phyloP scores from a whole-genome alignment of 352 stramenopile species.

The Globisporangium barbulae region DNA sequence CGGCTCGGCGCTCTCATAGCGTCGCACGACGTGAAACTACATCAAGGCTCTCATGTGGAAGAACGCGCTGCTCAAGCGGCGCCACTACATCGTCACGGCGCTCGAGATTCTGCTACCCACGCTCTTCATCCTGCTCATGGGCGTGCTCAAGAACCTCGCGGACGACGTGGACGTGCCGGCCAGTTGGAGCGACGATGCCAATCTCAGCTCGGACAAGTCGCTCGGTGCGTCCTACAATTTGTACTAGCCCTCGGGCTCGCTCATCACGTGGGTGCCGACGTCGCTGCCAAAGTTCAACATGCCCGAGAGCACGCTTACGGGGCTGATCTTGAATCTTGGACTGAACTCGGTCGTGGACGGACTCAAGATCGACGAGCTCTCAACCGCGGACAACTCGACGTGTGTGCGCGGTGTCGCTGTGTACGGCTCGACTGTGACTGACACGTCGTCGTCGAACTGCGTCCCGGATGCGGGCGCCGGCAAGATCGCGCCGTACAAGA shows the following conservation, averaged over 20 bases:
- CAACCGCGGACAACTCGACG: conserved; percentile 20
- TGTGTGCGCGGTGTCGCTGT: conserved; percentile 30
- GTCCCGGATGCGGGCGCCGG: conserved; percentile 30
- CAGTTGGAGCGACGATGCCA: conserved; percentile 41
- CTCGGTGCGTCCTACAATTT: conserved; percentile 43
- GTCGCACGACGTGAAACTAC: conserved; percentile 21
- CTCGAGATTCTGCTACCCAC: conserved; percentile 49
- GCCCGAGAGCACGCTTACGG: conserved; percentile 52
- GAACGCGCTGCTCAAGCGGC: conserved; percentile 61
- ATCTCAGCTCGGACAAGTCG: conserved; percentile 3
- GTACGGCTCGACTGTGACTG: conserved; percentile 29
- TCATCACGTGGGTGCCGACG: conserved; percentile 31
- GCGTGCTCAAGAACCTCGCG: conserved; percentile 49
- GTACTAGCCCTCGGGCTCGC: conserved; percentile 29
- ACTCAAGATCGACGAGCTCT: conserved; percentile 23
- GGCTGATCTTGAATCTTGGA: conserved; percentile 49
- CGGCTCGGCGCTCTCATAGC: neutral
- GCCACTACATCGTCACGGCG: conserved; percentile 40
- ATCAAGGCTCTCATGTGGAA: conserved; percentile 59
- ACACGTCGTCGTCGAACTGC: conserved; percentile 30
- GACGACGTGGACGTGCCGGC: conserved; percentile 45
- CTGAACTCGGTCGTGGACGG: conserved; percentile 38
- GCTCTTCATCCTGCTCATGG: conserved; percentile 57
- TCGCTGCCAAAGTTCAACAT: conserved; percentile 40
- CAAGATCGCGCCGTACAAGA: conserved; percentile 56